A percentile compares a stretch with the other conserved stretches of the same genome.
phyloP scores from a whole-genome alignment of 2,329 filamentous ascomycete species.

The Apiospora koreana region DNA sequence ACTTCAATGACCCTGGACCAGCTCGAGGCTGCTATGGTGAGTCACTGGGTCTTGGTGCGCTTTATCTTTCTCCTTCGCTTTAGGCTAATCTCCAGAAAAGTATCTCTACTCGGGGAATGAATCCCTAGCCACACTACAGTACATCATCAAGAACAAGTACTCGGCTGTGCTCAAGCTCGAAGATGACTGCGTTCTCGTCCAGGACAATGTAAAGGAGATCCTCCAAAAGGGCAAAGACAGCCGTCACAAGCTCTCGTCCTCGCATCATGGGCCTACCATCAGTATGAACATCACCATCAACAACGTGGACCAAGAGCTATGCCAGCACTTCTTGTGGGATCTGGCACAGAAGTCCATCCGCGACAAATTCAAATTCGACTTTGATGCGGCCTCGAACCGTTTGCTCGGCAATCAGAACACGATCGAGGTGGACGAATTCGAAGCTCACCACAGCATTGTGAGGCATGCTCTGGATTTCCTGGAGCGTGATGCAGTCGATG shows the following conservation, averaged over 20 bases:
- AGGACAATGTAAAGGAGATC: conserved; percentile 22
- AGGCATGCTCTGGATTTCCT: conserved; percentile 24
- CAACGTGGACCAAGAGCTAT: conserved; percentile 28
- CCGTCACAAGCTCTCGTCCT: conserved; percentile 8
- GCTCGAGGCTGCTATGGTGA: conserved; percentile 28
- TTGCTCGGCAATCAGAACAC: conserved; percentile 15
- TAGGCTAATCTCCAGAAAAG: conserved; percentile 18
- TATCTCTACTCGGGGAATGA: conserved; percentile 23
- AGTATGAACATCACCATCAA: conserved; percentile 29
- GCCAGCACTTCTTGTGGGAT: conserved; percentile 29
- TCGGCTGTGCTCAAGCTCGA: conserved; percentile 23
- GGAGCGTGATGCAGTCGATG: conserved; percentile 8
- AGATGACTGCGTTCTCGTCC: conserved; percentile 18
- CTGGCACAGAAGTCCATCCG: conserved; percentile 26
- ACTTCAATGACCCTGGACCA: conserved; percentile 18
- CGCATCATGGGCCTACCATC: conserved; percentile 22
- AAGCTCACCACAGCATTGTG: conserved; percentile 26
- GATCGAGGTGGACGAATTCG: conserved; percentile 26
- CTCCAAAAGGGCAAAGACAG: conserved; percentile 19
- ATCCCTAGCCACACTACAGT: conserved; percentile 21
- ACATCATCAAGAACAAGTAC: conserved; percentile 28
- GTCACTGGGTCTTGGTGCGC: background rate
- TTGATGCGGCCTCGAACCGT: conserved; percentile 20
- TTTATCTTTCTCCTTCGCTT: background rate
- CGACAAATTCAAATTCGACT: conserved; percentile 27